Evolutionary conservation across 139 green algal genomes (phyloP).

Genomic region (Chlorella sorokiniana): DNA sequence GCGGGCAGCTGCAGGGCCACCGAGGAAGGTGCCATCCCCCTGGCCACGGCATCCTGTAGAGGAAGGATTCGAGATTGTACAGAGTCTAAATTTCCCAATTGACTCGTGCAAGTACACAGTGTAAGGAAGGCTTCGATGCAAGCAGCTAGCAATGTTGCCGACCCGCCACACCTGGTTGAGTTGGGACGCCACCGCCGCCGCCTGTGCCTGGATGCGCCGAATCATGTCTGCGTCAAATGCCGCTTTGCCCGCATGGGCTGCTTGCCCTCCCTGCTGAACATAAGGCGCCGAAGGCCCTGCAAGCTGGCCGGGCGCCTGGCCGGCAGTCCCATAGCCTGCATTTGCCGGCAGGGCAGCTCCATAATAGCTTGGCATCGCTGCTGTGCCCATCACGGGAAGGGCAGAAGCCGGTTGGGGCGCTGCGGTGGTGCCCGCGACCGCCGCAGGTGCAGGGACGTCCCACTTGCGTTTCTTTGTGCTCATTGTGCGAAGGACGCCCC

Average conservation of each 20-base stretch:
- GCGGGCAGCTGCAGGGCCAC: neutral
- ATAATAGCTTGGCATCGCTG: neutral
- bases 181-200: neutral
- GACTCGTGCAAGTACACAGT: too few species aligned
- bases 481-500: neutral
- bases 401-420: neutral
- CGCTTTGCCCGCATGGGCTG: neutral
- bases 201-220: conserved; percentile 15
- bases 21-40: neutral
- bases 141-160: neutral
- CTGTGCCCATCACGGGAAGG: neutral
- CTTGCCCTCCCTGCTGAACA: too few species aligned
- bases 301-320: too few species aligned
- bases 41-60: neutral
- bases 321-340: too few species aligned
- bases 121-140: neutral
- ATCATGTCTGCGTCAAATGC: conserved; percentile 6
- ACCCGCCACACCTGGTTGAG: conserved; percentile 17
- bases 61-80: neutral
- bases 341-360: neutral
- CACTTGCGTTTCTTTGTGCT: conserved; percentile 19
- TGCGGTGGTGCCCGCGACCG: neutral
- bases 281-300: too few species aligned
- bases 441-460: conserved; percentile 2
- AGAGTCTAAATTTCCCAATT: too few species aligned